Percentiles rank a stretch among this genome's conserved stretches.
Evolutionary conservation across 192 early-diverging fungal species (phyloP).

Genomic region (Mortierella alpina): DNA sequence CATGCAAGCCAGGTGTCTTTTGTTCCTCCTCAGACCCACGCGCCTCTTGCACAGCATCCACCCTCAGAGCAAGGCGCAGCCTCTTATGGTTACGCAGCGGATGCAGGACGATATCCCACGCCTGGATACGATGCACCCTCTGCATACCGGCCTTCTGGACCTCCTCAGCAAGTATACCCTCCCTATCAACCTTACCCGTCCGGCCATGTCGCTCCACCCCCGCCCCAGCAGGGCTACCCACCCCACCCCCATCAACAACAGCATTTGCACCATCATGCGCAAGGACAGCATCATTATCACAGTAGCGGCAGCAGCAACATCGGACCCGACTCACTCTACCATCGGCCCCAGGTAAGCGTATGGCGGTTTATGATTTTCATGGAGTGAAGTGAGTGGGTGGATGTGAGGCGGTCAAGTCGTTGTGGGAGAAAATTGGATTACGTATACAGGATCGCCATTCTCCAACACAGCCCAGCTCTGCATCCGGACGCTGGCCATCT

Average conservation of each 20-base stretch:
- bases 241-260: constrained; percentile 1
- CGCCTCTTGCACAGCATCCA: too few species aligned
- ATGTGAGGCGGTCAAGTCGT: too few species aligned
- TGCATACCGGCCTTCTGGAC: constrained; percentile 18
- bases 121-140: constrained; percentile 15
- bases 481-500: too few species aligned
- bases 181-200: constrained; percentile 5
- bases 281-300: constrained; percentile 18
- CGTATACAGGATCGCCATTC: too few species aligned
- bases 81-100: constrained; percentile 3
- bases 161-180: constrained; percentile 13
- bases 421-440: too few species aligned
- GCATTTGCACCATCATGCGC: not conserved
- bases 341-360: constrained; percentile 31
- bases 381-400: not conserved
- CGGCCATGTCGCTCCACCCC: constrained; percentile 1
- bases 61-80: too few species aligned
- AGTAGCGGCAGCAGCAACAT: constrained; percentile 43
- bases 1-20: not conserved
- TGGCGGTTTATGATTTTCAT: not conserved
- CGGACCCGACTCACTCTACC: constrained; percentile 22
- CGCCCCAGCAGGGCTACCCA: constrained; percentile 10
- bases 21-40: too few species aligned
- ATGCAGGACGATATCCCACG: not conserved
- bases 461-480: too few species aligned